Evolutionary conservation across 768 basidiomycete genomes (phyloP), one percentile per base, ranked within the genome.

Genomic region (Naganishia antarctica): DNA sequence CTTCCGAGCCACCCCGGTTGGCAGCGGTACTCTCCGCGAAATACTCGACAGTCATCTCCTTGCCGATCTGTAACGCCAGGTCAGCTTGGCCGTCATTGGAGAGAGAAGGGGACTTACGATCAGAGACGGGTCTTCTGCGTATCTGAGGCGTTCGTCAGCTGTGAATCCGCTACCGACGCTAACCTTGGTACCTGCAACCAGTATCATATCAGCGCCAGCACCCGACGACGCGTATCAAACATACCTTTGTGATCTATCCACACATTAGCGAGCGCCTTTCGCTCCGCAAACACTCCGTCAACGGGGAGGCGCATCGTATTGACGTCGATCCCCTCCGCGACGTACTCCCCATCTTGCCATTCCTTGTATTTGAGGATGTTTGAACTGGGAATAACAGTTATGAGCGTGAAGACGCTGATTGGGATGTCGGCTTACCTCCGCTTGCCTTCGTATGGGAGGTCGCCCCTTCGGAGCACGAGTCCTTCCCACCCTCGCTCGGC

Each of bases 351-450:
- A 37, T 76, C 75, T 61, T 70, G 69, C 74, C 74, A 76, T 64
- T 72, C 65, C 63, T 76, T 76, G 71, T 74, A 76, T 60, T 76
- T 76, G 11, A 73, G 68, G n/a, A 76, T 70, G 32, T 74, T 70
- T 15, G 69, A 37, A 13, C 75, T 76, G 26, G 28, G n/a, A 59
- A 34, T 11, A 40, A 12, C 18, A 37, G 21, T 23, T 5, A 37
- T 49, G 8, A 34, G 40, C 4, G 2, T 2, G 8, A 2, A 25
- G 13, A 18, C 3, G 18, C 26, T 26, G 7, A 16, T 2, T 43
- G 4, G 11, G 8, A 15, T 7, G 23, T 16, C 40, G 29, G 69
- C 75, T 63, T 46, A 74, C 75, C 70, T 70, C 29, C 75, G 47
- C 53, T 63, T 66, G 6, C 75, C 75, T 46, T 73, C 71, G 50